phyloP scores from a whole-genome alignment of 768 basidiomycete species.

The Naematelia encephala region DNA sequence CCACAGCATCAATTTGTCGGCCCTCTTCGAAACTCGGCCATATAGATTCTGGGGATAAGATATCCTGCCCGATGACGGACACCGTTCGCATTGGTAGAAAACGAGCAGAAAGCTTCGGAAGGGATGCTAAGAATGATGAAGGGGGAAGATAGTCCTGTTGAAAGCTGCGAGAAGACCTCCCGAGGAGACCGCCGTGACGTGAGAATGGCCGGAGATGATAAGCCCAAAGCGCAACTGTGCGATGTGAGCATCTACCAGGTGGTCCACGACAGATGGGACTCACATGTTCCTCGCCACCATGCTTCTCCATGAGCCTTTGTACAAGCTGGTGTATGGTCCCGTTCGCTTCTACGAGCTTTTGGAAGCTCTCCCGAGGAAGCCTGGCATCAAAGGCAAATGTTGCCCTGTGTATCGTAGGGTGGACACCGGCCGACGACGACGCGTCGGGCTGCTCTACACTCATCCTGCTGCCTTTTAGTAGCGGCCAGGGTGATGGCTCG shows the following conservation, averaged over 20 bases:
- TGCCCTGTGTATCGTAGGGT: slow-evolving; percentile 11
- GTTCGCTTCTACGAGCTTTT: slow-evolving; percentile 29
- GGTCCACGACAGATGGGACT: slow-evolving; percentile 5
- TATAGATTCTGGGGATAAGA: not conserved
- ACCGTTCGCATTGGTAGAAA: slow-evolving; percentile 11
- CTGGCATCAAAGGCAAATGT: slow-evolving; percentile 33
- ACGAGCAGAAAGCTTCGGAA: slow-evolving; percentile 15
- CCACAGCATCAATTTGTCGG: not conserved
- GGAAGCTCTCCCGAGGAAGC: slow-evolving; percentile 23
- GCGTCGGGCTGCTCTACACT: slow-evolving; percentile 26
- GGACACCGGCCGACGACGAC: slow-evolving; percentile 15
- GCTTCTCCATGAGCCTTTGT: slow-evolving; percentile 41
- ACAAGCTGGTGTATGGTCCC: slow-evolving; percentile 37
- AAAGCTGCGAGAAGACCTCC: not conserved
- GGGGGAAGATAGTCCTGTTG: slow-evolving; percentile 17
- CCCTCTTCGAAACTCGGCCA: slow-evolving; percentile 15
- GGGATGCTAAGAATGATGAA: slow-evolving; percentile 25
- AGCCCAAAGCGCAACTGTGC: slow-evolving; percentile 24
- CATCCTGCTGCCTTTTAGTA: slow-evolving; percentile 3
- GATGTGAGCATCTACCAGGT: not conserved
- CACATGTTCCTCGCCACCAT: slow-evolving; percentile 29
- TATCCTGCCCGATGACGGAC: not conserved
- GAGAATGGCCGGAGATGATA: slow-evolving; percentile 14
- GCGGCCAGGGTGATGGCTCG: not conserved
- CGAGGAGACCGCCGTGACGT: not conserved